These are phyloP conservation scores for Trypanosomatidae sp. DNA, from an alignment of 208 protist species.

Conservation along the genomic window DNA sequence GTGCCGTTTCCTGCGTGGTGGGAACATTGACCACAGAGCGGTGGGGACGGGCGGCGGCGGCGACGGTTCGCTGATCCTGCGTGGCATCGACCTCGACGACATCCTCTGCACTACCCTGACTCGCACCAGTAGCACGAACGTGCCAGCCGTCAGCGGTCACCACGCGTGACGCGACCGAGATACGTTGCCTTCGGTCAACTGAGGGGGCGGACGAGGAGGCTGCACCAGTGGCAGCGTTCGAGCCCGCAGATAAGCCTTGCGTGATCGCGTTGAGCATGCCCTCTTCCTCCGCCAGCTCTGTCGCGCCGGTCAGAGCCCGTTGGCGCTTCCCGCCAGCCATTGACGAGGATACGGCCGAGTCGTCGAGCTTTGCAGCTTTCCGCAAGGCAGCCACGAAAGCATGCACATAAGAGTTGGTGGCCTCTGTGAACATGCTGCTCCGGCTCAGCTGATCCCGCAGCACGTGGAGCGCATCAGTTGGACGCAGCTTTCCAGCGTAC, in stretches of 20 bases:
- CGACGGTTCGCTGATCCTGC: conserved; percentile 5
- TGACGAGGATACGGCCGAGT: conserved; percentile 16
- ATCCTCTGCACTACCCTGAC: conserved; percentile 16
- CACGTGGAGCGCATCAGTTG: conserved; percentile 55
- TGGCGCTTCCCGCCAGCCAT: conserved; percentile 26
- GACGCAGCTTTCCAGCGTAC: conserved; percentile 71
- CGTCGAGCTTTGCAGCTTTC: conserved; percentile 73
- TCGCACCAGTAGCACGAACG: conserved; percentile 29
- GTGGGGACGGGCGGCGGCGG: background rate
- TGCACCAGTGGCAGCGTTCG: background rate
- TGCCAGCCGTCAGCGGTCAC: conserved; percentile 71
- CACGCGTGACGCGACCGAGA: conserved; percentile 50
- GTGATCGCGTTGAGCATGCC: conserved; percentile 44
- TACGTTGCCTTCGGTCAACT: conserved; percentile 14
- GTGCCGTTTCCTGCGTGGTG: conserved; percentile 53
- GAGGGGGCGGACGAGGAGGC: background rate
- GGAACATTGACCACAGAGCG: conserved; percentile 49
- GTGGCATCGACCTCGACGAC: conserved; percentile 15
- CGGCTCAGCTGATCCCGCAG: conserved; percentile 38
- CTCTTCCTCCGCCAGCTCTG: conserved; percentile 32
- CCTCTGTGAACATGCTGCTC: conserved; percentile 51
- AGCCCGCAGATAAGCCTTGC: conserved; percentile 12
- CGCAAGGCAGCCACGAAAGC: conserved; percentile 64
- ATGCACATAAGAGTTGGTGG: conserved; percentile 49
- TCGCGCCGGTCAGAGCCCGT: conserved; percentile 25